Evolutionary conservation across 2,329 filamentous ascomycete species (phyloP).

Genomic region (Cercospora janseana): DNA sequence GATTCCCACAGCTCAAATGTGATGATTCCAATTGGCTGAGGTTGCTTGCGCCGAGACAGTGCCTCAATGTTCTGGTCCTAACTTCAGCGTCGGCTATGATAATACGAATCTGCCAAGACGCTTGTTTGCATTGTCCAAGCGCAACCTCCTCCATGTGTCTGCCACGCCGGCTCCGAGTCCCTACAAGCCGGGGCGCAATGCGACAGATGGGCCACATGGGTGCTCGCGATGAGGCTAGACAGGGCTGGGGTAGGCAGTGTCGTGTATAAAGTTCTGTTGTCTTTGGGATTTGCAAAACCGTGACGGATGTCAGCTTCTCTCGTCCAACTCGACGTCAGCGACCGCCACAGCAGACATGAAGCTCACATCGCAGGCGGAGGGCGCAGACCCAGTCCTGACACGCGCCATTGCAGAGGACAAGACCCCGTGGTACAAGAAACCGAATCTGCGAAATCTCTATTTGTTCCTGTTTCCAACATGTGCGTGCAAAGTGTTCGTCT

Average conservation of each 20-base stretch:
- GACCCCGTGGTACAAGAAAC: slow-evolving; percentile 50
- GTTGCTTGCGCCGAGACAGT: background rate
- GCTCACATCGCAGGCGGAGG: slow-evolving; percentile 16
- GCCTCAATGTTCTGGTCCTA: too few relatives aligned
- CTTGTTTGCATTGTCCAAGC: background rate
- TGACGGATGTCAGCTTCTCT: too few relatives aligned
- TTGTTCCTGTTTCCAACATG: slow-evolving; percentile 59
- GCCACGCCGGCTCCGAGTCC: background rate
- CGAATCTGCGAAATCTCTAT: slow-evolving; percentile 58
- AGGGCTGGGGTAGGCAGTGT: background rate
- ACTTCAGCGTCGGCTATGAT: background rate
- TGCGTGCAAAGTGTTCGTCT: slow-evolving; percentile 7
- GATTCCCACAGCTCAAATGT: background rate
- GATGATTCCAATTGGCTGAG: background rate
- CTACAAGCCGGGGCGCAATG: background rate
- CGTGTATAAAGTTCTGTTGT: background rate
- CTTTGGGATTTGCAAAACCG: too few relatives aligned
- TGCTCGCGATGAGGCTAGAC: background rate
- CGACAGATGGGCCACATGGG: background rate
- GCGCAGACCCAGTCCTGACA: slow-evolving; percentile 27
- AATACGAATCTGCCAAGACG: background rate
- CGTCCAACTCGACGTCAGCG: too few relatives aligned
- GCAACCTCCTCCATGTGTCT: background rate
- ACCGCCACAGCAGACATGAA: slow-evolving; percentile 1
- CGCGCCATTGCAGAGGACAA: slow-evolving; percentile 41